A percentile compares a stretch with the other conserved stretches of the same genome.
phyloP scores from a whole-genome alignment of 345 rosid genomes.

The Syzygium oleosum region DNA sequence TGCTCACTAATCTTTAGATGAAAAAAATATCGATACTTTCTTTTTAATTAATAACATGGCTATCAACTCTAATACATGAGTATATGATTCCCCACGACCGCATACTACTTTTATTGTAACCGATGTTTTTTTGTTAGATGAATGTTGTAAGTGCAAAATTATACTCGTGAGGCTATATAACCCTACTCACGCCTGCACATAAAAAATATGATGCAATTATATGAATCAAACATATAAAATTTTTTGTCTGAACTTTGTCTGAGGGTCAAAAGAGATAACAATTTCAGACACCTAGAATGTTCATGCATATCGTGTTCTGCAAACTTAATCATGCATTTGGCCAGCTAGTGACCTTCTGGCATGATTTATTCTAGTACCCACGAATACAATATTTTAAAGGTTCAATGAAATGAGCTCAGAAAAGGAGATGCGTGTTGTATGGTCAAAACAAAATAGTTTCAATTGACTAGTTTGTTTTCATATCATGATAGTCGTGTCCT shows the following conservation, averaged over 20 bases:
- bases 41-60: background rate
- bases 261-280: background rate
- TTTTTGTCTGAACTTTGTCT: background rate
- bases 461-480: background rate
- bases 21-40: background rate
- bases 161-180: background rate
- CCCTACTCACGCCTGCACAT: background rate
- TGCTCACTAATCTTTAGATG: background rate
- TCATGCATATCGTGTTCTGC: background rate
- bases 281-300: no score
- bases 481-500: background rate
- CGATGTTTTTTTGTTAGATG: background rate
- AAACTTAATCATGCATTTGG: no score
- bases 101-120: background rate
- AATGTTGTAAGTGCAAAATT: background rate
- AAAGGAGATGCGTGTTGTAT: background rate
- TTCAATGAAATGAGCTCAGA: background rate
- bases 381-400: background rate
- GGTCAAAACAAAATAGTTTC: background rate
- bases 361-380: background rate
- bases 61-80: background rate
- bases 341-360: no score
- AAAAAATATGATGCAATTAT: background rate
- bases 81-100: background rate
- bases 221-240: constrained; percentile 26